Conservation (phyloP, 305 asterid genomes). For the Fraxinus floribunda region DNA sequence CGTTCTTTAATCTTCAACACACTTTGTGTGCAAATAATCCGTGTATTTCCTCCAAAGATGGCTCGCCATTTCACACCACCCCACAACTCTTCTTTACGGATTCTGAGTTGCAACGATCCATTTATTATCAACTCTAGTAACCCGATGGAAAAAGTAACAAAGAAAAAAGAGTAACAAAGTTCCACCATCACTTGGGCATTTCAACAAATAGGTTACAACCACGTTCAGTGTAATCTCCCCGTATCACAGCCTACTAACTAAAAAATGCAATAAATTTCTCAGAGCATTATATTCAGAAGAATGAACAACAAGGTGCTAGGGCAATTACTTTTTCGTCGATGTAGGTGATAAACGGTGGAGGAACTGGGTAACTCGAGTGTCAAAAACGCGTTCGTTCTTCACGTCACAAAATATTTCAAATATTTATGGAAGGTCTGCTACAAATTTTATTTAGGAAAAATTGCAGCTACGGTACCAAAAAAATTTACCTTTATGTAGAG, state of each 20-base stretch:
- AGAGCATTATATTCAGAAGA: not conserved
- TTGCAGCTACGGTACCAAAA: too few species aligned
- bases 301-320: not conserved
- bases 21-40: too few species aligned
- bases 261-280: not conserved
- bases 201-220: conserved; percentile 19
- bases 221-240: not conserved
- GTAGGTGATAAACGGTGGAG: not conserved
- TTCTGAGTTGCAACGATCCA: conserved; percentile 15
- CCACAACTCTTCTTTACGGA: conserved; percentile 15
- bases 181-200: conserved; percentile 5
- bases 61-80: conserved; percentile 41
- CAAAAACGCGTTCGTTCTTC: not conserved
- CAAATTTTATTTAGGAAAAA: too few species aligned
- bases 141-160: not conserved
- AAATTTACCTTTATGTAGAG: too few species aligned
- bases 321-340: not conserved
- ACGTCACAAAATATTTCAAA: too few species aligned
- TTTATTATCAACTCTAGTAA: not conserved
- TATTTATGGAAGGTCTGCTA: too few species aligned
- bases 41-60: conserved; percentile 31
- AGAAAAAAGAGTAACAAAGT: not conserved
- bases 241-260: not conserved
- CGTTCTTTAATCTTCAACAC: too few species aligned
- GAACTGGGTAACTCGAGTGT: not conserved